Conservation (phyloP, 208 protist genomes). For the Leptomonas seymouri region DNA sequence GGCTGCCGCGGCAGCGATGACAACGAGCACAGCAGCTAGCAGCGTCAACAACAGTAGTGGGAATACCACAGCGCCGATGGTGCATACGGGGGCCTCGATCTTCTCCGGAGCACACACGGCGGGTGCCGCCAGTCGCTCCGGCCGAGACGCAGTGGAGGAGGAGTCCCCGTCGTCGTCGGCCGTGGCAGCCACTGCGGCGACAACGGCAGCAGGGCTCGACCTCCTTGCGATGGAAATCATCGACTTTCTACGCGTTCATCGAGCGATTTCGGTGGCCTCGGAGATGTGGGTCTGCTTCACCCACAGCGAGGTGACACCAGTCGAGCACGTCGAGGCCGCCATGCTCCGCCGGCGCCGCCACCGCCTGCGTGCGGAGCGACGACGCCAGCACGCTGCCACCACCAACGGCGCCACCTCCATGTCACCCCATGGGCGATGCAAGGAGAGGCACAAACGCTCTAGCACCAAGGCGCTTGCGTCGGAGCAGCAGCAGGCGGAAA, state of each 20-base stretch:
- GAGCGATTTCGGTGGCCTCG: slow-evolving; percentile 53
- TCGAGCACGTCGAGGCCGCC: slow-evolving; percentile 12
- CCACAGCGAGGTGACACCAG: slow-evolving; percentile 53
- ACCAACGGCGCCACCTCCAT: not conserved
- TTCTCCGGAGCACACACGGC: not conserved
- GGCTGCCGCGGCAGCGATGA: slow-evolving; percentile 25
- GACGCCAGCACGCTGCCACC: not conserved
- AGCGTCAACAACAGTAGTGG: slow-evolving; percentile 10
- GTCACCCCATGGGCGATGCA: not conserved
- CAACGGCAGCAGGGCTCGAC: slow-evolving; percentile 45
- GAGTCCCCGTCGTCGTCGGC: slow-evolving; percentile 3
- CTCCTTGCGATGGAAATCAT: slow-evolving; percentile 71
- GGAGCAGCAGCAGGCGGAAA: not conserved
- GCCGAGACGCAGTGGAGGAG: slow-evolving; percentile 7
- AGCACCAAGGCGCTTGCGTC: not conserved
- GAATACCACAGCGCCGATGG: not conserved
- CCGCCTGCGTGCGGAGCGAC: slow-evolving; percentile 25
- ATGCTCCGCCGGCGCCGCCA: slow-evolving; percentile 27
- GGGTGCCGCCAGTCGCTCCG: not conserved
- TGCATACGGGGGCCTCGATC: not conserved
- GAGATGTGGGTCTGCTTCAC: slow-evolving; percentile 70
- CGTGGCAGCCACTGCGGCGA: slow-evolving; percentile 10
- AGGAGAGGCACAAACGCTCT: slow-evolving; percentile 5
- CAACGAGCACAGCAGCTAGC: too few species aligned
- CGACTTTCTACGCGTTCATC: slow-evolving; percentile 67